Percentiles rank a stretch among this genome's conserved stretches.
phyloP scores from a whole-genome alignment of 2,329 filamentous ascomycete species.

The Penicillium sp. region DNA sequence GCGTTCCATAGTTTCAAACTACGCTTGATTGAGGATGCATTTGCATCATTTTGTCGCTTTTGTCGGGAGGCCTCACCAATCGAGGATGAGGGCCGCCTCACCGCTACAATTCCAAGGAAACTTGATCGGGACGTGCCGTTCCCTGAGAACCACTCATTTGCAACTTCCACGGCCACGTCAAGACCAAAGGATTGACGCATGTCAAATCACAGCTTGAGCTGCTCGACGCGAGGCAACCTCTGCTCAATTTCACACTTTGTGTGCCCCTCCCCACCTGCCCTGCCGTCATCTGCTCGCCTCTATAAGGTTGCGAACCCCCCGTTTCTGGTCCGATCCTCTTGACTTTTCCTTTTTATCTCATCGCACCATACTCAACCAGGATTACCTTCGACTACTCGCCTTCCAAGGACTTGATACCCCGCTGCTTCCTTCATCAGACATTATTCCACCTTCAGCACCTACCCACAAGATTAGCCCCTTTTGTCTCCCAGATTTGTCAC shows the following conservation, averaged over 20 bases:
- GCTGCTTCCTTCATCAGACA: slow-evolving; percentile 8
- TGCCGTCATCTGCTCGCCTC: slow-evolving; percentile 17
- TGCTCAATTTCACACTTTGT: slow-evolving; percentile 14
- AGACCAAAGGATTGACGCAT: slow-evolving; percentile 10
- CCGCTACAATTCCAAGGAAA: slow-evolving; percentile 25
- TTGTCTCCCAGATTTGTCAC: slow-evolving; percentile 29
- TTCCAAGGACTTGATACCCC: slow-evolving; percentile 11
- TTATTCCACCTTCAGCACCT: slow-evolving; percentile 10
- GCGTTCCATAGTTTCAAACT: slow-evolving; percentile 14
- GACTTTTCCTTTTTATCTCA: slow-evolving; percentile 21
- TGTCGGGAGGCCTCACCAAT: slow-evolving; percentile 14
- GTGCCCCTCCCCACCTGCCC: slow-evolving; percentile 23
- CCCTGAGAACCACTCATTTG: slow-evolving; percentile 20
- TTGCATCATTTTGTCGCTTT: slow-evolving; percentile 13
- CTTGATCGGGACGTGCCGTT: slow-evolving; percentile 19
- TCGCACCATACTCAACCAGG: slow-evolving; percentile 20
- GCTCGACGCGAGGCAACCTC: slow-evolving; percentile 22
- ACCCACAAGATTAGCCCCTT: slow-evolving; percentile 16
- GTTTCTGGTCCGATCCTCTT: slow-evolving; percentile 13
- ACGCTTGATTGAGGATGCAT: slow-evolving; percentile 4
- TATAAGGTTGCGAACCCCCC: slow-evolving; percentile 26
- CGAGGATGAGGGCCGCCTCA: slow-evolving; percentile 21
- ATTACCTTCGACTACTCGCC: slow-evolving; percentile 12
- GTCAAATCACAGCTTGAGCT: slow-evolving; percentile 25
- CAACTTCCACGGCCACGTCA: slow-evolving; percentile 29